Evolutionary conservation across 2,329 filamentous ascomycete species (phyloP).

Genomic region (Aureobasidium subglaciale): DNA sequence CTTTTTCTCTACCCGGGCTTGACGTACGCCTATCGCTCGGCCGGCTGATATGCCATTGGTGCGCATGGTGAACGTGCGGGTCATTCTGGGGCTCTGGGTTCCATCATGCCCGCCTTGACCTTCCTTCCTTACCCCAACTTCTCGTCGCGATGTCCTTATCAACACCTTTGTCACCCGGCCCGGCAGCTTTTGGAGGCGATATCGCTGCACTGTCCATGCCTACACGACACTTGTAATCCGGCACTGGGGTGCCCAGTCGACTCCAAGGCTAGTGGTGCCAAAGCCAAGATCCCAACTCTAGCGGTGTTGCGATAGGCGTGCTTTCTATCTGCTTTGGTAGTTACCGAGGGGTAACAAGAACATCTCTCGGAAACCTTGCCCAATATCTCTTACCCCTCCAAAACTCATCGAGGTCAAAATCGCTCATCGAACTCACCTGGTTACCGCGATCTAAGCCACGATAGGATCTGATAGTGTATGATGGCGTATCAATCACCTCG

Average conservation of each 20-base stretch:
- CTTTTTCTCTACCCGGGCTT: not conserved
- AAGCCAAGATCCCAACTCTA: slow-evolving; percentile 2
- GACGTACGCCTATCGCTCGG: not conserved
- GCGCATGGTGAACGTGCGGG: not conserved
- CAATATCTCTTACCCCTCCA: slow-evolving; percentile 7
- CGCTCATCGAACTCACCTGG: not conserved
- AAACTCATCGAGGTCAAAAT: not conserved
- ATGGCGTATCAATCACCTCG: not conserved
- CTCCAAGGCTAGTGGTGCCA: not conserved
- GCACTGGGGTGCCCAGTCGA: not conserved
- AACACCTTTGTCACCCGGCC: not conserved
- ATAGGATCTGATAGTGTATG: not conserved
- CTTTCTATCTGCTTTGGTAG: not conserved
- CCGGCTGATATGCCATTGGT: not conserved
- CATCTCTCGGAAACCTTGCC: not conserved
- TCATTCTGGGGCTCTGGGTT: not conserved
- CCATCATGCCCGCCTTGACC: not conserved
- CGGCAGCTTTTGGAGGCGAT: slow-evolving; percentile 2
- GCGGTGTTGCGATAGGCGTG: slow-evolving; percentile 4
- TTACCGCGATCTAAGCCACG: not conserved
- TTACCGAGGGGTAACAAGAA: slow-evolving; percentile 13
- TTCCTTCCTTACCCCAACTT: not conserved
- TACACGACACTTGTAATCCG: not conserved
- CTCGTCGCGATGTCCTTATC: not conserved
- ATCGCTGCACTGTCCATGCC: not conserved